These are phyloP conservation scores for Fusarium cyanostomum DNA, from an alignment of 2,329 filamentous ascomycete genomes.

Conservation along the genomic window DNA sequence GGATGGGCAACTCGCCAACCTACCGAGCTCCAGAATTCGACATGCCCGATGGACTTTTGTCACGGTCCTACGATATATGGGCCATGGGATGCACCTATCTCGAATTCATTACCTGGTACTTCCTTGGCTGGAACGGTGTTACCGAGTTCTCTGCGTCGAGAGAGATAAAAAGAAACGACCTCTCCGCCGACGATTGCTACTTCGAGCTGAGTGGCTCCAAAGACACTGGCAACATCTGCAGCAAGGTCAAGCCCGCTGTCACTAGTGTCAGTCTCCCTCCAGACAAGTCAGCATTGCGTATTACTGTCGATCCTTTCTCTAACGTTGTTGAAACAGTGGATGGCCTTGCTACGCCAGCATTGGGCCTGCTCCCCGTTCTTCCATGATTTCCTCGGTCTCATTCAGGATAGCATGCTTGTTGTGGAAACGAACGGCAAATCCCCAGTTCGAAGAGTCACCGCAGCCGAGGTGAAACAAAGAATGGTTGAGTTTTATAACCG, in stretches of 20 bases:
- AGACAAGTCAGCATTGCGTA: too few species aligned
- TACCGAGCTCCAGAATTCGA: background rate
- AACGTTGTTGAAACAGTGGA: background rate
- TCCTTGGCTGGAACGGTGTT: background rate
- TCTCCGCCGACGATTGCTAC: background rate
- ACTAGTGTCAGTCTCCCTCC: background rate
- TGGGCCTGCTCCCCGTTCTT: background rate
- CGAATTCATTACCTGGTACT: slow-evolving; percentile 1
- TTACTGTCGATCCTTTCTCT: background rate
- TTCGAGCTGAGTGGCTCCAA: background rate
- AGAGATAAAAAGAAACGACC: background rate
- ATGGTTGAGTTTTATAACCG: background rate
- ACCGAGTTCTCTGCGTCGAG: background rate
- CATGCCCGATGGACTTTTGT: background rate
- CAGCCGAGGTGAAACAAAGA: background rate
- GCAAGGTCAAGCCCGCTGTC: background rate
- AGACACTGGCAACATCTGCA: slow-evolving; percentile 1
- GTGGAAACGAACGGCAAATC: background rate
- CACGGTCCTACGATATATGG: background rate
- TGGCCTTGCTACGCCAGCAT: background rate
- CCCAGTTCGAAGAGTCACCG: background rate
- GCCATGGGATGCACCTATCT: background rate
- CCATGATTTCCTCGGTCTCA: background rate
- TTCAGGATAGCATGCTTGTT: background rate
- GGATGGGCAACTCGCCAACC: background rate